These are phyloP conservation scores for Aspergillus bombycis DNA, from an alignment of 2,329 filamentous ascomycete genomes.

Conservation along the genomic window DNA sequence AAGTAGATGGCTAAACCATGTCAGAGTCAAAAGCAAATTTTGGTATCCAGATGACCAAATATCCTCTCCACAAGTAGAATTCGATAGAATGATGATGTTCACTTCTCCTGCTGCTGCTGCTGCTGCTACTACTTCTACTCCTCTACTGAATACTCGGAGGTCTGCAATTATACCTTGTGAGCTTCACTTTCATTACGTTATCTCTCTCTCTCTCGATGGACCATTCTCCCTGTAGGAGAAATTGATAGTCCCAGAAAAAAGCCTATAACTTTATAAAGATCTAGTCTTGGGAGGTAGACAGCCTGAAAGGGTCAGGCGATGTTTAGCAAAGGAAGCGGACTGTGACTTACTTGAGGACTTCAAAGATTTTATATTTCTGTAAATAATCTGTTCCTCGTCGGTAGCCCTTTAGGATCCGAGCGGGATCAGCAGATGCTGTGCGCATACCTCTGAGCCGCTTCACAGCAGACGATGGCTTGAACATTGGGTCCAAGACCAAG, in stretches of 20 bases:
- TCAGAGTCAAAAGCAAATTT: slow-evolving; percentile 2
- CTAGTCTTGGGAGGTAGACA: slow-evolving; percentile 7
- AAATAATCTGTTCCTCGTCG: slow-evolving; percentile 71
- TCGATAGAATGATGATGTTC: slow-evolving; percentile 1
- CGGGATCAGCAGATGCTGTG: slow-evolving; percentile 48
- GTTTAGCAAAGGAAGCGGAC: background rate
- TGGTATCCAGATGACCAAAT: slow-evolving; percentile 13
- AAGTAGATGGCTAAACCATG: slow-evolving; percentile 13
- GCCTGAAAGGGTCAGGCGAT: slow-evolving; percentile 10
- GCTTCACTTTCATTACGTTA: background rate
- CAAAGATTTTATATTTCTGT: slow-evolving; percentile 73
- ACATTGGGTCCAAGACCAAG: slow-evolving; percentile 87
- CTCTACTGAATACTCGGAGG: too few relatives aligned
- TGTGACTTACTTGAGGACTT: slow-evolving; percentile 67
- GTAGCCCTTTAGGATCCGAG: slow-evolving; percentile 69
- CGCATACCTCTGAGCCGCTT: slow-evolving; percentile 58
- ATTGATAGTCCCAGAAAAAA: background rate
- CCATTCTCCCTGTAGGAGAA: background rate
- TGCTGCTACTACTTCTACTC: too few relatives aligned
- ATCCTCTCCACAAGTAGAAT: slow-evolving; percentile 3
- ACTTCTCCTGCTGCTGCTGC: too few relatives aligned
- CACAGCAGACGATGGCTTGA: slow-evolving; percentile 68
- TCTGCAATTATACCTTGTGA: background rate
- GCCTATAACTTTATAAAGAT: background rate
- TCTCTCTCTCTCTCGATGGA: background rate